Conservation (phyloP, 208 protist genomes). For the Phytomonas francai region DNA sequence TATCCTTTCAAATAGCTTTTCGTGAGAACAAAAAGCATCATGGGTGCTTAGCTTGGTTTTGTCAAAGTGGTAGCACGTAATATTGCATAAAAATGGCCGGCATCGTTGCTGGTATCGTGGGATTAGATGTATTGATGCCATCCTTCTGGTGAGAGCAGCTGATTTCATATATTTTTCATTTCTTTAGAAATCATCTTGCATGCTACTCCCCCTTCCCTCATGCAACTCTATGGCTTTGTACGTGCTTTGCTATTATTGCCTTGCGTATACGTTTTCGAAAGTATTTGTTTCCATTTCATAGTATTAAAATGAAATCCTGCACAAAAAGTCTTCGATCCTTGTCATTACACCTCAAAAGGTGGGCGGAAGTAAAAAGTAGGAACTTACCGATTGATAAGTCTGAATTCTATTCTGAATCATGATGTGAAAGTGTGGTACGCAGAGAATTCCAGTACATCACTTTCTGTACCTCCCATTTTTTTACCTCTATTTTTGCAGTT, state of each 20-base stretch:
- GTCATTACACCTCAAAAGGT: not conserved
- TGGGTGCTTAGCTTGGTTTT: not conserved
- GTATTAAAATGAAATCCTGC: not conserved
- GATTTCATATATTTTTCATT: not conserved
- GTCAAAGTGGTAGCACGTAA: not conserved
- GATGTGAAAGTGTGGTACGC: not conserved
- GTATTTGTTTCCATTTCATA: not conserved
- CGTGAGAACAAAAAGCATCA: not conserved
- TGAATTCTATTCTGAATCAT: not conserved
- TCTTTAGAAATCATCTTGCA: not conserved
- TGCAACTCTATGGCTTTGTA: not conserved
- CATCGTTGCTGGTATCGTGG: too few species aligned
- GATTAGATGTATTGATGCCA: too few species aligned
- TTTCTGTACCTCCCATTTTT: not conserved
- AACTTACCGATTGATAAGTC: not conserved
- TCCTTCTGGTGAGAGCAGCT: too few species aligned
- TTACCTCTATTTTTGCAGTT: not conserved
- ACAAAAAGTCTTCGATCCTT: not conserved
- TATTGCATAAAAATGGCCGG: too few species aligned
- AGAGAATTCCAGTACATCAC: not conserved
- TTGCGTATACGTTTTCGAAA: not conserved
- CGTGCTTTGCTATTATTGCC: not conserved
- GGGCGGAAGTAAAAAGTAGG: not conserved
- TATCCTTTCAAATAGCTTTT: not conserved
- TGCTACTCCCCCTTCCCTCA: not conserved